phyloP scores from a whole-genome alignment of 352 stramenopile genomes.

The Phytophthora pinifolia region DNA sequence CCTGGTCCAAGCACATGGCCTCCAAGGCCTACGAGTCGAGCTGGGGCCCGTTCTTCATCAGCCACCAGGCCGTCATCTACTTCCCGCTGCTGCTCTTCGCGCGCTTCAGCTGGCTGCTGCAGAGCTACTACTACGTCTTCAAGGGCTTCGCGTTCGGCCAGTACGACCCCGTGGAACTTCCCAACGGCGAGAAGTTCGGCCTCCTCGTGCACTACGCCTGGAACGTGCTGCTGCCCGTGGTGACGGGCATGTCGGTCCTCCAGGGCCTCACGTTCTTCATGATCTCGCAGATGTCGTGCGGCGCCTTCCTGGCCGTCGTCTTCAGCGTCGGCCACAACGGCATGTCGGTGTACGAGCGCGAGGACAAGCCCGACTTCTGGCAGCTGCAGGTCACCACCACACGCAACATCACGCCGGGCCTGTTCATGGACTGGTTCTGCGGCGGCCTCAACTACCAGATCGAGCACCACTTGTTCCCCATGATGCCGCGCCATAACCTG shows the following conservation, averaged over 20 bases:
- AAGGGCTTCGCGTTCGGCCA: conserved; percentile 76
- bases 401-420: conserved; percentile 93
- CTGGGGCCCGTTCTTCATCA: conserved; percentile 91
- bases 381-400: conserved; percentile 98
- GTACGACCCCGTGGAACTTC: conserved; percentile 89
- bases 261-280: conserved; percentile 85
- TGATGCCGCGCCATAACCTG: conserved; percentile 96
- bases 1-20: conserved; percentile 97
- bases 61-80: conserved; percentile 95
- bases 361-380: conserved; percentile 97
- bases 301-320: conserved; percentile 94
- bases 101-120: conserved; percentile 95
- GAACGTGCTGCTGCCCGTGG: conserved; percentile 85
- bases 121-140: conserved; percentile 96
- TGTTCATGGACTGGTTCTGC: conserved; percentile 98
- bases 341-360: conserved; percentile 97
- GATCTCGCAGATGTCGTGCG: conserved; percentile 88
- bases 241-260: conserved; percentile 62
- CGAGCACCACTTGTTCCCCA: conserved; percentile 98
- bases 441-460: conserved; percentile 98
- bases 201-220: conserved; percentile 91
- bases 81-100: conserved; percentile 97
- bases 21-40: conserved; percentile 78
- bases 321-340: conserved; percentile 98
- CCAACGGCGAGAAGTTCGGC: conserved; percentile 71